Conservation (phyloP, 768 basidiomycete genomes). For the Rickenella mellea region DNA sequence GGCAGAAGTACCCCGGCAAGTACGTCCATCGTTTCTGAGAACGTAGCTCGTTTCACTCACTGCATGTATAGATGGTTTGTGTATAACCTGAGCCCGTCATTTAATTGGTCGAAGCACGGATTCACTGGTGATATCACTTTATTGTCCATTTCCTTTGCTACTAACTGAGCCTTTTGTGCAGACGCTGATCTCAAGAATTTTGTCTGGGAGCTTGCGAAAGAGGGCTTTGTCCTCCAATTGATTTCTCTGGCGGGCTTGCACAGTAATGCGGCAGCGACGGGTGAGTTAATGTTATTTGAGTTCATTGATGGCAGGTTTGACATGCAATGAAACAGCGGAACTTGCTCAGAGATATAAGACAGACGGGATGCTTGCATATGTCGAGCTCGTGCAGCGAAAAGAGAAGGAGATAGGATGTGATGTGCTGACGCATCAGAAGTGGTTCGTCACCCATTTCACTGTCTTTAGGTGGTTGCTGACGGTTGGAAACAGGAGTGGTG, state of each 20-base stretch:
- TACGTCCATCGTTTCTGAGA: slow-evolving; percentile 18
- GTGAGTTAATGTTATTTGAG: slow-evolving; percentile 26
- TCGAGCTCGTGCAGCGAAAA: slow-evolving; percentile 77
- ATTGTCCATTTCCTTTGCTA: not conserved
- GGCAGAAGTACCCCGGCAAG: slow-evolving; percentile 67
- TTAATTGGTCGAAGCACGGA: slow-evolving; percentile 84
- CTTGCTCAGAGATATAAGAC: slow-evolving; percentile 71
- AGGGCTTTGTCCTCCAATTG: slow-evolving; percentile 84
- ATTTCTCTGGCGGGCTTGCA: slow-evolving; percentile 89
- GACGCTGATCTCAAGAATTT: slow-evolving; percentile 76
- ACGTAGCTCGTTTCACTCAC: slow-evolving; percentile 1
- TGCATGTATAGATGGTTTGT: slow-evolving; percentile 61
- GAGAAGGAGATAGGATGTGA: slow-evolving; percentile 86
- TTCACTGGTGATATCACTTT: slow-evolving; percentile 43
- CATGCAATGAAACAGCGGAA: slow-evolving; percentile 41
- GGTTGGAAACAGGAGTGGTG: slow-evolving; percentile 59
- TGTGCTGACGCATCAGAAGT: slow-evolving; percentile 91
- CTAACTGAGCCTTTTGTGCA: slow-evolving; percentile 11
- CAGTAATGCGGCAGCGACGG: slow-evolving; percentile 68
- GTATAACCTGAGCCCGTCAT: slow-evolving; percentile 89
- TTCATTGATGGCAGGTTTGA: not conserved
- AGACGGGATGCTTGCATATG: slow-evolving; percentile 91
- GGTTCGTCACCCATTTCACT: slow-evolving; percentile 32
- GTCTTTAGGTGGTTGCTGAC: slow-evolving; percentile 1
- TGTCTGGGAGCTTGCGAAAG: slow-evolving; percentile 83